These are phyloP conservation scores for Blastocystis sp. DNA, from an alignment of 352 stramenopile genomes.

Conservation along the genomic window DNA sequence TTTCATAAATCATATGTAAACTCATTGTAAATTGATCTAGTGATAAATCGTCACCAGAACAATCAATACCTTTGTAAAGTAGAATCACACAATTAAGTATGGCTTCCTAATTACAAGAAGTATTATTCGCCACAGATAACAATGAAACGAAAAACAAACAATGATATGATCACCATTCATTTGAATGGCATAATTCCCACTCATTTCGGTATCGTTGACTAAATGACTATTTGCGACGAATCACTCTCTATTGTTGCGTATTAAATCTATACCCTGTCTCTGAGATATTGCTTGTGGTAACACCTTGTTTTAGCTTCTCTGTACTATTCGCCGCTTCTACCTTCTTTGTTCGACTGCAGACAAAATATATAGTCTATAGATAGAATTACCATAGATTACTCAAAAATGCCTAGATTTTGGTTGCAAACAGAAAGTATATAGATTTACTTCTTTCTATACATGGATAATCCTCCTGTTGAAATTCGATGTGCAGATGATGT, in stretches of 20 bases:
- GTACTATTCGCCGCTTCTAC: no score
- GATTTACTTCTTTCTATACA: neutral
- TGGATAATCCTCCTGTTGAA: conserved; percentile 31
- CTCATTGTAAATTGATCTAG: neutral
- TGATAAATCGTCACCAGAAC: neutral
- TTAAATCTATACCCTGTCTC: no score
- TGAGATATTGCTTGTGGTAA: no score
- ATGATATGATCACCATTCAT: neutral
- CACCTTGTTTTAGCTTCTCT: no score
- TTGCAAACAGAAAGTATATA: neutral
- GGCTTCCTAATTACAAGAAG: neutral
- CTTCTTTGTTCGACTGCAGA: no score
- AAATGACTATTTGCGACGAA: no score
- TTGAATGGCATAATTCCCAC: neutral
- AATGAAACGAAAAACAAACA: neutral
- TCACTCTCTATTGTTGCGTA: no score
- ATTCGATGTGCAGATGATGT: conserved; percentile 33
- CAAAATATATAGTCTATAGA: no score
- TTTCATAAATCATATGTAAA: neutral
- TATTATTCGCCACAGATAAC: neutral
- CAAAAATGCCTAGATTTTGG: no score
- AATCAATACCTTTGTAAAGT: neutral
- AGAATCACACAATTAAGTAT: neutral
- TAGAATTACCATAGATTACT: no score
- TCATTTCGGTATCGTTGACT: no score